Evolutionary conservation across 768 basidiomycete genomes (phyloP), one percentile per base, ranked within the genome.

Genomic region (Amanita molliuscula): DNA sequence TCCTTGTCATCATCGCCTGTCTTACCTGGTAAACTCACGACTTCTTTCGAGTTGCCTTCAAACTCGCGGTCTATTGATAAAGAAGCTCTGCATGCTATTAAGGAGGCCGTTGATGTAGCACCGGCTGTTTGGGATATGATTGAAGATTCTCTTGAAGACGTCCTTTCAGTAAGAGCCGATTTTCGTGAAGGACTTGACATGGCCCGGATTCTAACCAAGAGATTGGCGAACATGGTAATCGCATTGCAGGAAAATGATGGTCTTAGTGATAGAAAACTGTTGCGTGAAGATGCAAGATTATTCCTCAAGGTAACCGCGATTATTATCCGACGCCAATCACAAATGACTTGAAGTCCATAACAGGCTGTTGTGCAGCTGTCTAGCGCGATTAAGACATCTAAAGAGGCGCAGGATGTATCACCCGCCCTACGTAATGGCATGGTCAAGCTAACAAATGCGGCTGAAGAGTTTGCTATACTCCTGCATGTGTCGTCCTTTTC

Each of bases 391-490:
- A 91, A 87, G 66, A 67, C 72, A 10, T 70, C 80, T 54, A 79
- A 79, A 45, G 70, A 71, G 20, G 71, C 76, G n/a, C 76, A 82
- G 44, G 76, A 79, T 13, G 65, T 70, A 9, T 58, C 71, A n/a
- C 55, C 78, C 3, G 64, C 72, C 29, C 70, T 94, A 37, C 78
- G 87, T 52, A 75, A 70, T 48, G 80, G 82, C 59, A 81, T 91
- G 70, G 77, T 83, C 35, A 77, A 78, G 54, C 73, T 96, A 50
- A 88, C 84, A 18, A 85, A 88, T 57, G 77, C 83, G 10, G 90
- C 91, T 9, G 83, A 94, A 64, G 89, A 89, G 62, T 86, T 92
- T 58, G 82, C 88, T 44, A 88, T 90, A 55, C 71, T 95, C 43
- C 69, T 94, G 15, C 88, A 90, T 59, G 84, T 91, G 42, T 90